phyloP scores from a whole-genome alignment of 2,329 filamentous ascomycete genomes.

The Scytalidium lignicola region DNA sequence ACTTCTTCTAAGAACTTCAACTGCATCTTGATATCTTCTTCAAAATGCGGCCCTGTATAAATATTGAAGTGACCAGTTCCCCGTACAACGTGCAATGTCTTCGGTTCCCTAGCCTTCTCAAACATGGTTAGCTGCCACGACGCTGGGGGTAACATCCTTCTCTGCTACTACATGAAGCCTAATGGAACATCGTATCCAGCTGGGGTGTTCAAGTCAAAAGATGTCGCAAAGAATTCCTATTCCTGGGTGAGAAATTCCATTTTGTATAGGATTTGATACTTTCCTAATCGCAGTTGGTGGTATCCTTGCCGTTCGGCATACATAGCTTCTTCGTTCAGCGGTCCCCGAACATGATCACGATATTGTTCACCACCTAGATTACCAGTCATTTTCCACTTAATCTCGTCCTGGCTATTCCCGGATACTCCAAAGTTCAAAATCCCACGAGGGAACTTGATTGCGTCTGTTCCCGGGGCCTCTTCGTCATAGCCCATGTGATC shows the following conservation, averaged over 20 bases:
- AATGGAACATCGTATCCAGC: constrained; percentile 54
- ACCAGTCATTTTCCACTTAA: constrained; percentile 60
- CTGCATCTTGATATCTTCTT: too few species aligned
- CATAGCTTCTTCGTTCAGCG: constrained; percentile 59
- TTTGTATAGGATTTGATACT: constrained; percentile 29
- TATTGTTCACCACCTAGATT: constrained; percentile 62
- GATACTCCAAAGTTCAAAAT: constrained; percentile 54
- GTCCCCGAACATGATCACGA: constrained; percentile 50
- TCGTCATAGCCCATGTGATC: constrained; percentile 68
- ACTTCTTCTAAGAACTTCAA: too few species aligned
- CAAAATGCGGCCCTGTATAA: too few species aligned
- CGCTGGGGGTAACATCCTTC: too few species aligned
- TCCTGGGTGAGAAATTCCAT: constrained; percentile 41
- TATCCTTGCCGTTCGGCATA: constrained; percentile 58
- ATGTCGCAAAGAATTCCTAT: constrained; percentile 52
- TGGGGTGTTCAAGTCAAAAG: constrained; percentile 49
- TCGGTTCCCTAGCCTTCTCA: too few species aligned
- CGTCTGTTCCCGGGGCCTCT: constrained; percentile 51
- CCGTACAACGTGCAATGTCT: too few species aligned
- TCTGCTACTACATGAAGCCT: constrained; percentile 43
- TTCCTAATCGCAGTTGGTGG: constrained; percentile 44
- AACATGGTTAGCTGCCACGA: too few species aligned
- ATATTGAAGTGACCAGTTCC: too few species aligned
- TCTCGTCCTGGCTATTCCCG: constrained; percentile 37
- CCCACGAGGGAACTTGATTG: constrained; percentile 56